Percentiles rank a stretch among this genome's conserved stretches.
phyloP scores from a whole-genome alignment of 1,139 yeast species.

The Pichia inconspicua region DNA sequence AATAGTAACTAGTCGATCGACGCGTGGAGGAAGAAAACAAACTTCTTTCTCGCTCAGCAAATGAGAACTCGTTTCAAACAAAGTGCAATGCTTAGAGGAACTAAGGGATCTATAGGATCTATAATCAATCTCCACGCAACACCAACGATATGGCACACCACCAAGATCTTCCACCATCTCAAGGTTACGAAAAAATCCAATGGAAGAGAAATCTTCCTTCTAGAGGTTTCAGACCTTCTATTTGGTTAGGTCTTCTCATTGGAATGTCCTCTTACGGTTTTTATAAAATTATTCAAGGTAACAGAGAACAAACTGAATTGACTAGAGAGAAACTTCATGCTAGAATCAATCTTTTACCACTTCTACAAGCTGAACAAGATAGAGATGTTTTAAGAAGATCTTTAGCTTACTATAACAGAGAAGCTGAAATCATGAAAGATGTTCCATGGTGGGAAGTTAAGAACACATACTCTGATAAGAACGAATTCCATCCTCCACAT shows the following conservation, averaged over 20 bases:
- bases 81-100: too few relatives aligned
- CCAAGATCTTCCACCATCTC: conserved; percentile 84
- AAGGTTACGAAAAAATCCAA: conserved; percentile 81
- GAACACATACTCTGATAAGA: conserved; percentile 28
- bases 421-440: conserved; percentile 53
- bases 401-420: conserved; percentile 60
- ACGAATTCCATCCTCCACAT: conserved; percentile 29
- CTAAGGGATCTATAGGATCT: too few relatives aligned
- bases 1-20: too few relatives aligned
- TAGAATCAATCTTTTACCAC: conserved; percentile 64
- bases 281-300: conserved; percentile 59
- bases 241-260: conserved; percentile 58
- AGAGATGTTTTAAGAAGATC: conserved; percentile 71
- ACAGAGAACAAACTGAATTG: conserved; percentile 70
- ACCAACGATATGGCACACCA: conserved; percentile 23
- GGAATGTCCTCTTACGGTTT: conserved; percentile 68
- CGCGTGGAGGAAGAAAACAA: too few relatives aligned
- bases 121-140: neutral
- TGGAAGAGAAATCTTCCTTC: conserved; percentile 86
- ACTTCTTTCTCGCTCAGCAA: neutral
- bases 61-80: neutral
- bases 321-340: conserved; percentile 75
- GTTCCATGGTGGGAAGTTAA: conserved; percentile 53
- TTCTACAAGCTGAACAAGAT: conserved; percentile 76
- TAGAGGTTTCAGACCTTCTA: conserved; percentile 73